phyloP scores from a whole-genome alignment of 148 eudicot genomes.

The Amaranthus cruentus region DNA sequence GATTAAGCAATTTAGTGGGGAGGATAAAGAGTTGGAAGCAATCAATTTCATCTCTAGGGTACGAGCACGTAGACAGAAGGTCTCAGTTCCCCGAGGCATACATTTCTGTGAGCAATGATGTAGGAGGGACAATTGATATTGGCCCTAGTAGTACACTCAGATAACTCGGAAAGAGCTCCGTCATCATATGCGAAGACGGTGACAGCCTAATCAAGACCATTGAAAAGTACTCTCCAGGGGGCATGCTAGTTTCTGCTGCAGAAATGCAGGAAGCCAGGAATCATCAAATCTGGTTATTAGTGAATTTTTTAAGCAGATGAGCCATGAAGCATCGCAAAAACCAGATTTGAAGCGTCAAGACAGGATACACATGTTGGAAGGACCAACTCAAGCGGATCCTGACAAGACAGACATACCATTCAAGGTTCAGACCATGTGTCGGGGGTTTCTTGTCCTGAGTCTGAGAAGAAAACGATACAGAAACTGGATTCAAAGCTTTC shows the following conservation, averaged over 20 bases:
- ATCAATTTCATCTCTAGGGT: constrained; percentile 26
- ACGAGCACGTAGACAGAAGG: constrained; percentile 21
- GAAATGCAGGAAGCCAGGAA: constrained; percentile 52
- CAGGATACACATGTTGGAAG: constrained; percentile 20
- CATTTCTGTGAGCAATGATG: constrained; percentile 21
- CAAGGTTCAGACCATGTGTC: constrained; percentile 35
- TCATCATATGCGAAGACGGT: constrained; percentile 16
- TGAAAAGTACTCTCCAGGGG: constrained; percentile 36
- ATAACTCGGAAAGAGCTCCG: constrained; percentile 16
- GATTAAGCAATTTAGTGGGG: constrained; percentile 22
- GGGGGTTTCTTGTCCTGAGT: constrained; percentile 29
- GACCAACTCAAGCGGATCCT: constrained; percentile 23
- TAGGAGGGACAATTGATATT: constrained; percentile 18
- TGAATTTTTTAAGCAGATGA: constrained; percentile 55
- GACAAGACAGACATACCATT: constrained; percentile 20
- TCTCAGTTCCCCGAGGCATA: constrained; percentile 22
- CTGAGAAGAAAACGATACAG: constrained; percentile 28
- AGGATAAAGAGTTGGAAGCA: constrained; percentile 26
- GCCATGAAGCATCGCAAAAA: constrained; percentile 45
- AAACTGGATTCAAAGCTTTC: constrained; percentile 41
- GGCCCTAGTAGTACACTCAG: constrained; percentile 18
- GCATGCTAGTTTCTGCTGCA: constrained; percentile 58
- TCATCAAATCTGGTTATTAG: constrained; percentile 49
- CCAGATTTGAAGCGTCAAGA: constrained; percentile 24
- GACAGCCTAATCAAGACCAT: constrained; percentile 14